These are phyloP conservation scores for Citeromyces siamensis DNA, from an alignment of 1,139 yeast genomes.

Conservation along the genomic window DNA sequence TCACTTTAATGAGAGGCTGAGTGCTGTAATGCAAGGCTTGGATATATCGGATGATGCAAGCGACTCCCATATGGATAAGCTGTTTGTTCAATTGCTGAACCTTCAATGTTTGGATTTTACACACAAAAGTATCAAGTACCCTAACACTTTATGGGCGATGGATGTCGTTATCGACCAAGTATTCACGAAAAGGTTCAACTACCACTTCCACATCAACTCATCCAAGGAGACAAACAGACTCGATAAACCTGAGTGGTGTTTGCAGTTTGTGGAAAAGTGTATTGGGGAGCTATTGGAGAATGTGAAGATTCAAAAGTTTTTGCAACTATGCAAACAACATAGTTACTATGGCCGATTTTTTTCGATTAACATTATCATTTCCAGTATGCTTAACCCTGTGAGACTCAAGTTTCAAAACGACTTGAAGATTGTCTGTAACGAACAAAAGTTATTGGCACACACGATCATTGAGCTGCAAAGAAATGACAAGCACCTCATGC, in stretches of 20 bases:
- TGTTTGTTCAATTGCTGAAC: background rate
- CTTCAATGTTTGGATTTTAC: slow-evolving; percentile 23
- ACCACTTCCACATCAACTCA: slow-evolving; percentile 53
- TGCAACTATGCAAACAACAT: slow-evolving; percentile 22
- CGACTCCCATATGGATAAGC: background rate
- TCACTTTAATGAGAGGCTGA: background rate
- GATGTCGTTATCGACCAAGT: slow-evolving; percentile 37
- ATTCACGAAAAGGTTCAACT: slow-evolving; percentile 52
- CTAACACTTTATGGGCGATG: slow-evolving; percentile 40
- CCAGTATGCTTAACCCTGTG: slow-evolving; percentile 38
- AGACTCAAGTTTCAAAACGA: slow-evolving; percentile 29
- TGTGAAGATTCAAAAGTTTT: slow-evolving; percentile 20
- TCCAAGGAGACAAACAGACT: slow-evolving; percentile 45
- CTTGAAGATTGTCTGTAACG: slow-evolving; percentile 24
- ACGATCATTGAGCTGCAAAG: slow-evolving; percentile 44
- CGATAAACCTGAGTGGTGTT: slow-evolving; percentile 77
- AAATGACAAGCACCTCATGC: slow-evolving; percentile 44
- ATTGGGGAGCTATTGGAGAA: slow-evolving; percentile 29
- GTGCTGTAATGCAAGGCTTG: background rate
- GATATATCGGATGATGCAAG: background rate
- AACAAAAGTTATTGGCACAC: slow-evolving; percentile 45
- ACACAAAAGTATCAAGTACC: slow-evolving; percentile 22
- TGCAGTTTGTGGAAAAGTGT: slow-evolving; percentile 39
- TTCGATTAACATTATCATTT: slow-evolving; percentile 37
- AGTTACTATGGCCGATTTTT: slow-evolving; percentile 16